phyloP scores from a whole-genome alignment of 306 rosid species.

The Gynostemma pentaphyllum region DNA sequence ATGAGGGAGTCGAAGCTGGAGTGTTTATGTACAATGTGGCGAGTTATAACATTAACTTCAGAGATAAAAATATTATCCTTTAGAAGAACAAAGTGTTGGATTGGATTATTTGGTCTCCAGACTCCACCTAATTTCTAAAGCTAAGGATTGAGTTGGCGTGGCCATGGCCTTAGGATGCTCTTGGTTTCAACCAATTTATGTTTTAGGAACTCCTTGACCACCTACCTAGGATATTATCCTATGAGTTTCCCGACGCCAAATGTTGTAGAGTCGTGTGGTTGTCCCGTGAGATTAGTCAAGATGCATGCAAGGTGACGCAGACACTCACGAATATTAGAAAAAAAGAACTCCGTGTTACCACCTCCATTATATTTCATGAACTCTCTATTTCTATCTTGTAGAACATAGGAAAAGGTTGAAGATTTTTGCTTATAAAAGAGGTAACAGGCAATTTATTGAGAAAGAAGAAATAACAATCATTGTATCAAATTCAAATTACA shows the following conservation, averaged over 20 bases:
- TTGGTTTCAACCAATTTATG: background rate
- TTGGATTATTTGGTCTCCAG: background rate
- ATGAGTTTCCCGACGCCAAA: too few relatives aligned
- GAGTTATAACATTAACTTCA: background rate
- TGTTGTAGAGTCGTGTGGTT: too few relatives aligned
- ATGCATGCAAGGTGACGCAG: too few relatives aligned
- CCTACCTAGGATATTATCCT: too few relatives aligned
- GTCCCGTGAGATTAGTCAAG: too few relatives aligned
- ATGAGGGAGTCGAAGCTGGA: background rate
- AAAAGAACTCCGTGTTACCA: background rate
- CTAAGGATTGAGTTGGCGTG: slow-evolving; percentile 3
- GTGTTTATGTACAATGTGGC: background rate
- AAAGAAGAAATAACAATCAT: background rate
- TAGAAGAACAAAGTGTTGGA: background rate
- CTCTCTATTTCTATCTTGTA: background rate
- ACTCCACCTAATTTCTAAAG: too few relatives aligned
- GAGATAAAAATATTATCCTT: background rate
- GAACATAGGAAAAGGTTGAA: background rate
- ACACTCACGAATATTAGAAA: too few relatives aligned
- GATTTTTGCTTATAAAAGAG: background rate
- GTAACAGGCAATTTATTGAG: background rate
- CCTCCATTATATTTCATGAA: background rate
- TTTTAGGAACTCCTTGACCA: background rate
- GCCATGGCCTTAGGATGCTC: background rate
- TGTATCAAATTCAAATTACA: background rate